A percentile compares a stretch with the other conserved stretches of the same genome.
Evolutionary conservation across 31 red algal species (phyloP).

Genomic region (Bonnemaisonia californica): DNA sequence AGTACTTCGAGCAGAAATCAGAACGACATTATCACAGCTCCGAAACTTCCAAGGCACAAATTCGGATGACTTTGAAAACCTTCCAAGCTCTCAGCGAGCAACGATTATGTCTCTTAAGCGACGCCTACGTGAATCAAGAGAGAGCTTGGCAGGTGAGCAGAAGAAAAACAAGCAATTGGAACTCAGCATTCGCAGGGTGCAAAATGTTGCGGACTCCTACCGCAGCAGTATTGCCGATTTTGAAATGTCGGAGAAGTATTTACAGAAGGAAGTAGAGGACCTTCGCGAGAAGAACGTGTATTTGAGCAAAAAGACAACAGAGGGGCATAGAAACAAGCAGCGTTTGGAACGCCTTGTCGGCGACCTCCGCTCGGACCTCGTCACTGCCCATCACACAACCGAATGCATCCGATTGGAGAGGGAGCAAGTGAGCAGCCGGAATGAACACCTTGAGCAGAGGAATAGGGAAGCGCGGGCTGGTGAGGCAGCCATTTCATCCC

Average conservation of each 20-base stretch:
- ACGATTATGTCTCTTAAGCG: conserved; percentile 31
- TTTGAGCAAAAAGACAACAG: not conserved
- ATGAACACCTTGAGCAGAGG: conserved; percentile 10
- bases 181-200: not conserved
- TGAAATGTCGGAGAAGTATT: not conserved
- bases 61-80: not conserved
- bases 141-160: conserved; percentile 6
- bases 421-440: not conserved
- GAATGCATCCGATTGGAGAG: not conserved
- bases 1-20: conserved; percentile 22
- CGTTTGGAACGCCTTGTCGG: not conserved
- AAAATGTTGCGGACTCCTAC: not conserved
- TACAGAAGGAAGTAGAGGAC: conserved; percentile 2
- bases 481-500: conserved; percentile 3
- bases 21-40: conserved; percentile 22
- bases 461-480: not conserved
- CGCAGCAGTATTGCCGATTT: not conserved
- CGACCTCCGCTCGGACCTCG: conserved; percentile 1
- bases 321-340: not conserved
- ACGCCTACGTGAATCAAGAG: conserved; percentile 10
- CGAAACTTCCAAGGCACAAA: not conserved
- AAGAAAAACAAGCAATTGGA: conserved; percentile 24
- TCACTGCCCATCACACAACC: not conserved
- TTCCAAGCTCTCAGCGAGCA: conserved; percentile 14
- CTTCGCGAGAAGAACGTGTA: not conserved